Base-by-base conservation (phyloP, 1,139 yeast genomes). In the Chernovozyma sophiae-reginae region DNA sequence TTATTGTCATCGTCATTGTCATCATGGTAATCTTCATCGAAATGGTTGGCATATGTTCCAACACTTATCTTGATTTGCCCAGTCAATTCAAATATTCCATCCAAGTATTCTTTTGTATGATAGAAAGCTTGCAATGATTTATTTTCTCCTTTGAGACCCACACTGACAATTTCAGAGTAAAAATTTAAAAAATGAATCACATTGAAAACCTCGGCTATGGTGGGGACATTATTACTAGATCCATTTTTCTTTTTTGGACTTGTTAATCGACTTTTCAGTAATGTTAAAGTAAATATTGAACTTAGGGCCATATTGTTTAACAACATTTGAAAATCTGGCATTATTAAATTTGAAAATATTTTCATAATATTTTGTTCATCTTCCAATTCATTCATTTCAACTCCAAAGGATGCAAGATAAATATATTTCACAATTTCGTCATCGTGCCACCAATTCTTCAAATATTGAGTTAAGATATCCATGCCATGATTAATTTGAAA, bases 401-500 rank as follows among this genome's bases (percentile, higher is more conserved):
- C 6, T 18, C 31, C 19, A 52, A 75, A 72, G 3, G 68, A 57
- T 4, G 74, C 65, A 20, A 62, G 44, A 42, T 68, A 66, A 3
- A 75, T 47, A 5, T 57, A 42, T 17, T 61, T 50, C 3, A 68
- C 38, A 1, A 69, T 50, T 16, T 52, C 57, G 33, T 66, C 70
- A 41, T 68, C 65, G 20, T 52, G 45, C 79, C 82, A 76, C 69
- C 74, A 68, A 32, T 58, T 53, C 35, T 62, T 57, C 26, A 78
- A 51, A 28, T 62, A 62, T 39, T 62, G 71, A 0, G 79, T 65
- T 23, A 84, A 49, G 2, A 82, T 65, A 20, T 68, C 70, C 15
- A 79, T 55, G 0, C 92, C 92, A 43, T 61, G 63, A 37, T 76
- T 74, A 15, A 63, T 67, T 15, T 66, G 68, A 30, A 76, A 64